Evolutionary conservation across 805 yeast genomes (phyloP), one percentile per base, ranked within the genome.

Genomic region (Candida maltosa): DNA sequence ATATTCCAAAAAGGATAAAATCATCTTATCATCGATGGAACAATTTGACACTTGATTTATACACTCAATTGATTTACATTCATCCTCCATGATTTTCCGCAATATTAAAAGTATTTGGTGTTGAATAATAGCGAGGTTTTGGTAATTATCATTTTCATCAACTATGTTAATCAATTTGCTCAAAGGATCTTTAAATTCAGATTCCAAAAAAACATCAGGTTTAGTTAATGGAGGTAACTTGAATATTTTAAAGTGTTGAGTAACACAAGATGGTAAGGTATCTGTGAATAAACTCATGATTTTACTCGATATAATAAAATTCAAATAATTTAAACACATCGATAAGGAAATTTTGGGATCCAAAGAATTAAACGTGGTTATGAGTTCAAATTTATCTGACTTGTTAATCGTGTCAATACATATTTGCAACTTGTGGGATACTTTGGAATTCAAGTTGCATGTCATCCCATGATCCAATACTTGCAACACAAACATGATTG

Each of bases 171-270:
- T 27, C 7, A 53, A 49, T 18, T 23, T 23, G 7, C 17, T 28
- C 3, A 24, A 15, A 6, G 16, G 22, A 4, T 35, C 28, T 6
- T 22, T 26, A 14, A 5, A 11, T 4, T 17, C n/a, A 10, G 20
- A 24, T 22, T 15, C 31, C 5, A n/a, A 7, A 23, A 27, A 24
- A 10, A 26, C 34, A 39, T 40, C 25, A 43, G 61, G 50, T 33
- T 56, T 59, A 7, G 67, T 45, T 6, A 62, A 26, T 2, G 69
- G 68, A 3, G 68, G 64, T 19, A 54, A 31, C 6, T 38, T 32
- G 18, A 54, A 49, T 8, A 32, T 38, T 2, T 37, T 32, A 35
- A 51, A 56, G 12, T 42, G 42, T 14, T 34, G 26, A 6, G 32
- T n/a, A 12, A 51, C 37, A 1, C 40, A 29, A 10, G 26, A 17